Evolutionary conservation across 441 rosid species (phyloP).

Genomic region (Geranium incanum): DNA sequence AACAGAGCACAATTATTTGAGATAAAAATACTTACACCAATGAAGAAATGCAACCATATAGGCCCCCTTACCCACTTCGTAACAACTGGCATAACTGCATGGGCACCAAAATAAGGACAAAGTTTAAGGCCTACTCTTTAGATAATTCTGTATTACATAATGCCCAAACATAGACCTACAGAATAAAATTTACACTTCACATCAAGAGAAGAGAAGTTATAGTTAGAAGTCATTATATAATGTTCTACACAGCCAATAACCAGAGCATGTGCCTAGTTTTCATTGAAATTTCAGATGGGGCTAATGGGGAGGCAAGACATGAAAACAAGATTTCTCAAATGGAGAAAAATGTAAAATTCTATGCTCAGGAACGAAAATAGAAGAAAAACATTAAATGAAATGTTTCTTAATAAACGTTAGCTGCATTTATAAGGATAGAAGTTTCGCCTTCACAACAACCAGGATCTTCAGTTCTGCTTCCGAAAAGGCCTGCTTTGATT

Average conservation of each 20-base stretch:
- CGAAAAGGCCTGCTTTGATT: no score
- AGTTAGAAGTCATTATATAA: neutral
- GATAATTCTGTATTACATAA: neutral
- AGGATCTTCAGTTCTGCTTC: no score
- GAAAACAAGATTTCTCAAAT: no score
- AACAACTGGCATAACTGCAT: slow-evolving; percentile 79
- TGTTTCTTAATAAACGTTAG: no score
- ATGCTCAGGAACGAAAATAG: no score
- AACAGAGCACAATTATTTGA: neutral
- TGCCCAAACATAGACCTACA: neutral
- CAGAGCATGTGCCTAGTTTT: no score
- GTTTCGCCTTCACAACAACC: no score
- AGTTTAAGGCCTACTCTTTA: neutral
- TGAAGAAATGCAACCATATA: slow-evolving; percentile 86
- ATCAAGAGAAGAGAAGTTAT: neutral
- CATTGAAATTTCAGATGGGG: no score
- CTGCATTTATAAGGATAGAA: no score
- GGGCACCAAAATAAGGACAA: slow-evolving; percentile 3
- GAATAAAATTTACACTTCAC: neutral
- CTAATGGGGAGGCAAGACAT: no score
- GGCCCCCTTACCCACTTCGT: slow-evolving; percentile 76
- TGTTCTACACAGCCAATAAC: neutral
- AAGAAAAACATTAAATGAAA: no score
- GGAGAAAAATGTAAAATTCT: no score
- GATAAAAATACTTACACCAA: slow-evolving; percentile 59